Base-by-base conservation (phyloP, 371 early-diverging fungal genomes). In the Rhizopus delemar region DNA sequence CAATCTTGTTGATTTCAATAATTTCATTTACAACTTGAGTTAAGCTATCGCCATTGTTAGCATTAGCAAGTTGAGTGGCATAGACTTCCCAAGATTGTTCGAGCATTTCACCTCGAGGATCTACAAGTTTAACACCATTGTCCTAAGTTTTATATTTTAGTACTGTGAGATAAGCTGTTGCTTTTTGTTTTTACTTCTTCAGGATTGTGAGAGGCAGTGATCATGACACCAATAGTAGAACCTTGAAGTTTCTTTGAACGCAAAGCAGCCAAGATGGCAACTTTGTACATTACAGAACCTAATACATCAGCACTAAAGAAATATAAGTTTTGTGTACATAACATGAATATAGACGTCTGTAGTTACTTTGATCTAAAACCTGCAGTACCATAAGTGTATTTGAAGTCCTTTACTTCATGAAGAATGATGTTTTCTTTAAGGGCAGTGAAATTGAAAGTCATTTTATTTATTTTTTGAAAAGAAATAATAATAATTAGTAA, bases 201-300 rank as follows among this genome's bases (percentile, higher is more conserved):
- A 54, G 96, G 94, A 77, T 99, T 99, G 81, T 99, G 99, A 38
- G 97, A 96, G 41, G 99, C 99, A 49, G 99, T 99, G 59, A 99
- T 87, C 98, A 99, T 98, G 43, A 96, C 89, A 62, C 99, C 99
- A 60, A 99, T 95, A 57, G 83, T 82, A 62, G 91, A 85, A 45
- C 97, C 95, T 54, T 86, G 77, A 52, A 93, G 81, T 66, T 86
- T 87, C 66, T 92, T 89, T 15, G 97, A 96, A 54, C 99, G 89
- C 49, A 99, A 79, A 28, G 88, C 87, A 13, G 98, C 97, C 60
- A 99, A 78, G 52, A 99, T 83, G 57, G 94, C 99, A 31, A 94
- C 91, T 59, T 95, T 88, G 83, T 93, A 97, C 75, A 98, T 87
- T 45, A 96, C 92, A n/a, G 97, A 87, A 70, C 89, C 92, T 54